Evolutionary conservation across 257 asterid species (phyloP).

Genomic region (Leptodermis oblonga): DNA sequence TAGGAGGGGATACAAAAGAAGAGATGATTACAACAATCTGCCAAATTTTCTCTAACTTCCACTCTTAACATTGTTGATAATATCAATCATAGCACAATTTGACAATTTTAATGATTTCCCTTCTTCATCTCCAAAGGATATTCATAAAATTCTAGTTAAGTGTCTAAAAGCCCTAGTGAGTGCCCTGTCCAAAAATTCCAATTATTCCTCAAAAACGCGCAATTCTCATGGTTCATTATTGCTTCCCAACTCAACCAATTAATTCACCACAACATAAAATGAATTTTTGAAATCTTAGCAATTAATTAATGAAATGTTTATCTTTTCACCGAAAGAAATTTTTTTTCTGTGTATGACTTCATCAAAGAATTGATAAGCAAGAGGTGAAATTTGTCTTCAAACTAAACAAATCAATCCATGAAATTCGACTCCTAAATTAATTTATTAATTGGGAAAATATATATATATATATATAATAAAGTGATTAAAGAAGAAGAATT

Average conservation of each 20-base stretch:
- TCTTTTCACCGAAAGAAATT: too few species aligned
- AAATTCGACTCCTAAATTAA: background rate
- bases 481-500: slow-evolving; percentile 8
- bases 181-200: too few species aligned
- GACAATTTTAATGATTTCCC: background rate
- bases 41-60: background rate
- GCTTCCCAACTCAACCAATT: background rate
- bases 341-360: too few species aligned
- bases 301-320: too few species aligned
- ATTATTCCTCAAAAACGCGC: too few species aligned
- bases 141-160: too few species aligned
- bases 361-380: background rate
- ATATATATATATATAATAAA: too few species aligned
- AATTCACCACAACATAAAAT: background rate
- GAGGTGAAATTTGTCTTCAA: slow-evolving; percentile 11
- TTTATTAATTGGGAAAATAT: too few species aligned
- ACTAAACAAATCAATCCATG: background rate
- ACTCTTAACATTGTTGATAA: background rate
- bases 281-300: too few species aligned
- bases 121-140: slow-evolving; percentile 9
- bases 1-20: too few species aligned
- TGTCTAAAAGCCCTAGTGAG: too few species aligned
- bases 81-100: too few species aligned
- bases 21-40: slow-evolving; percentile 15
- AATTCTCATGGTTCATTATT: slow-evolving; percentile 21